Percentiles rank a stretch among this genome's conserved stretches.
Conservation (phyloP, 2,329 filamentous ascomycete genomes). For the Cercospora nicotianae region DNA sequence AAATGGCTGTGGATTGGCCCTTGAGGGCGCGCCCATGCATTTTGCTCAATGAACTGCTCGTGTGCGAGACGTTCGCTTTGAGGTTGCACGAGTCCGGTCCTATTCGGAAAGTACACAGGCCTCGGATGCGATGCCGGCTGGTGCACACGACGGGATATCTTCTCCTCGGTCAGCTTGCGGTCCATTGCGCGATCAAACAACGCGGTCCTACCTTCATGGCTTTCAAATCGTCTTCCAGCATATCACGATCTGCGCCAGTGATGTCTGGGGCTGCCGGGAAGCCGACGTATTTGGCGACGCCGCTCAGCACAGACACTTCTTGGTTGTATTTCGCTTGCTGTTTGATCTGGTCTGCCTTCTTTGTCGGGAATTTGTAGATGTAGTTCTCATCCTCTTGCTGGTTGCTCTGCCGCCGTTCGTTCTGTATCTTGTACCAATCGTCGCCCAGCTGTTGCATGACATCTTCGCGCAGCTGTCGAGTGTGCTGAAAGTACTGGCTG, state of each 20-base stretch:
- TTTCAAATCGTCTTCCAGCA: conserved; percentile 83
- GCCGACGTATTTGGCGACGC: conserved; percentile 90
- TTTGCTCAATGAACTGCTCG: conserved; percentile 85
- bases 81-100: conserved; percentile 24
- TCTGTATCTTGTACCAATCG: conserved; percentile 90
- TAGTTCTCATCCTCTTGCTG: conserved; percentile 80
- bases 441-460: conserved; percentile 78
- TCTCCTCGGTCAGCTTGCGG: conserved; percentile 15
- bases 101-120: conserved; percentile 30
- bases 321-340: conserved; percentile 92
- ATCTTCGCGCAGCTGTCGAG: conserved; percentile 78
- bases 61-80: conserved; percentile 39
- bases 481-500: conserved; percentile 84
- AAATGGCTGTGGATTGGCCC: conserved; percentile 62
- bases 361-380: conserved; percentile 75
- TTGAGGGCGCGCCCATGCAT: conserved; percentile 89
- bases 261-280: conserved; percentile 94
- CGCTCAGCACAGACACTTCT: conserved; percentile 87
- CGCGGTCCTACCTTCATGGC: conserved; percentile 77
- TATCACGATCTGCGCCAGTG: conserved; percentile 66
- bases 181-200: not conserved
- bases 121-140: conserved; percentile 26
- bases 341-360: conserved; percentile 72
- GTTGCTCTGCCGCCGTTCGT: conserved; percentile 76
- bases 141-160: conserved; percentile 32